These are phyloP conservation scores for Aechmea fasciata DNA, from an alignment of 176 grass and related monocot genomes.

Conservation along the genomic window DNA sequence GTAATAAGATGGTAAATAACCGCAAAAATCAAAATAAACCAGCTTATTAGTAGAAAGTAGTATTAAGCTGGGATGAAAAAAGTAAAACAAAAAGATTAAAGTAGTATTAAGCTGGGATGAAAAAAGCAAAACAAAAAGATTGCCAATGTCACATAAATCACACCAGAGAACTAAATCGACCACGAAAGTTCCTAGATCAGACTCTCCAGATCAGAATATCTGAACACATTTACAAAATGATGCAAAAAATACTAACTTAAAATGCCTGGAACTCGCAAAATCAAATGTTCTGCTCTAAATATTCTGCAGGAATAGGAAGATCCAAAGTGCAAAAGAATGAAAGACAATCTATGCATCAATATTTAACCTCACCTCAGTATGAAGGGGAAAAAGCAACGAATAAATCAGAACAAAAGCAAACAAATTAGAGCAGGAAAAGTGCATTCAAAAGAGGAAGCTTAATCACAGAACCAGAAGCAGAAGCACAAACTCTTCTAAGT, in stretches of 20 bases:
- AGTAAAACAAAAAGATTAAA: background rate
- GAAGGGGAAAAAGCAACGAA: no score
- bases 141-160: background rate
- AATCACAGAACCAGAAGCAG: no score
- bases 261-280: background rate
- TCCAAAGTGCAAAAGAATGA: background rate
- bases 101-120: background rate
- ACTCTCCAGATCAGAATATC: background rate
- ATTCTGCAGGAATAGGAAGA: no score
- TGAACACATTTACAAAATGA: background rate
- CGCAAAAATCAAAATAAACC: background rate
- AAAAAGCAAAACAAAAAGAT: background rate
- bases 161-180: background rate
- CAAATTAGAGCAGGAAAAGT: no score
- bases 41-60: background rate
- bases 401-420: no score
- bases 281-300: background rate
- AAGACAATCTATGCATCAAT: background rate
- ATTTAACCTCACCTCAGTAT: background rate
- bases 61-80: background rate
- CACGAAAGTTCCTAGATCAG: background rate
- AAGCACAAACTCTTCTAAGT: no score
- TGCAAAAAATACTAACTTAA: background rate
- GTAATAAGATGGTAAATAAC: no score
- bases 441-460: no score